Evolutionary conservation across 148 eudicot genomes (phyloP).

Genomic region (Silene conica): DNA sequence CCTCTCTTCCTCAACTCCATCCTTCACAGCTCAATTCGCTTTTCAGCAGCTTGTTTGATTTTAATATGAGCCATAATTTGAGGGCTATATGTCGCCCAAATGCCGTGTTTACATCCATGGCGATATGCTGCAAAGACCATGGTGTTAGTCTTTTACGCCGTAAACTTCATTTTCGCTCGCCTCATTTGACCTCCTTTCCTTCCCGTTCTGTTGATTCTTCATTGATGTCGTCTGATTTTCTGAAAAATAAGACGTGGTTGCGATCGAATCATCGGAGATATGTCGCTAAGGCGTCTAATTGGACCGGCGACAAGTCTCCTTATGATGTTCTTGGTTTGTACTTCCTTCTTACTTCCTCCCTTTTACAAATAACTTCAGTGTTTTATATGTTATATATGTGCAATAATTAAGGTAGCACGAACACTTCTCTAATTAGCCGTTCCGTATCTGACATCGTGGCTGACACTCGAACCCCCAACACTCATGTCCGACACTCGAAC

Average conservation of each 20-base stretch:
- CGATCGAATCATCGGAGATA: slow-evolving; percentile 48
- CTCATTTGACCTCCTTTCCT: slow-evolving; percentile 28
- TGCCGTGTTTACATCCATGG: slow-evolving; percentile 49
- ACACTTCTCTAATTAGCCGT: no score
- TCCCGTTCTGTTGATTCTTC: slow-evolving; percentile 22
- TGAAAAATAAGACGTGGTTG: slow-evolving; percentile 26
- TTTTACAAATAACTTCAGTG: no score
- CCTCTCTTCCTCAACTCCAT: not conserved
- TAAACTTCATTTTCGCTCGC: slow-evolving; percentile 28
- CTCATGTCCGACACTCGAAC: no score
- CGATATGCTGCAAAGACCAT: slow-evolving; percentile 32
- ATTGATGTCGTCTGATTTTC: slow-evolving; percentile 6
- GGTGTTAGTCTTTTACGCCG: slow-evolving; percentile 28
- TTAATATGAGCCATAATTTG: slow-evolving; percentile 49
- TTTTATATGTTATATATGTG: no score
- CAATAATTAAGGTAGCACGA: no score
- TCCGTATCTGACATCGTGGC: no score
- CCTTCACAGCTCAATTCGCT: not conserved
- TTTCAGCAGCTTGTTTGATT: not conserved
- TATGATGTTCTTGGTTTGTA: slow-evolving; percentile 73
- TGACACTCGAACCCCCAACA: no score
- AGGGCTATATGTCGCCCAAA: slow-evolving; percentile 57
- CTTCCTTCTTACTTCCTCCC: not conserved
- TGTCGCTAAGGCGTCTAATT: slow-evolving; percentile 54
- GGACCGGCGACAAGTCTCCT: slow-evolving; percentile 74